phyloP scores from a whole-genome alignment of 805 yeast species.

The Starmerella apis region DNA sequence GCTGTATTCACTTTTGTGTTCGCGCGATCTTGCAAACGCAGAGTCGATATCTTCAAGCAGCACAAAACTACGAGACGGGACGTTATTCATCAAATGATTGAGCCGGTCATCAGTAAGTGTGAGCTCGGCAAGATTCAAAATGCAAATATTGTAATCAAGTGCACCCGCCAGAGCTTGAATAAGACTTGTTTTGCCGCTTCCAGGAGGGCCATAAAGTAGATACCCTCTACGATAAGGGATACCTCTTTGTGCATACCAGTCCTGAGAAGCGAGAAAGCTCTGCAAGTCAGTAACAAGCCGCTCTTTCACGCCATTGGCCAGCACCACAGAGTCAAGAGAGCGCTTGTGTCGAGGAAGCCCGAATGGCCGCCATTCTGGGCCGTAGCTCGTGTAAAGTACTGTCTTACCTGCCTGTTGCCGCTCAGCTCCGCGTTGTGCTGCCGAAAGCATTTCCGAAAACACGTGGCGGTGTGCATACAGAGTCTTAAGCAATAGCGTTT shows the following conservation, averaged over 20 bases:
- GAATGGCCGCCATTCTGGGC: conserved; percentile 97
- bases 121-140: conserved; percentile 78
- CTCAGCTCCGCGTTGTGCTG: conserved; percentile 77
- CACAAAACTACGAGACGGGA: conserved; percentile 79
- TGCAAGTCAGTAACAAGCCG: conserved; percentile 56
- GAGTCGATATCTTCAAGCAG: conserved; percentile 91
- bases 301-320: conserved; percentile 67
- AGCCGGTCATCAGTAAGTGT: conserved; percentile 89
- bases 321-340: conserved; percentile 69
- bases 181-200: conserved; percentile 90
- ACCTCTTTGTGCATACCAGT: conserved; percentile 94
- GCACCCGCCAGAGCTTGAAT: conserved; percentile 96
- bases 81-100: conserved; percentile 91
- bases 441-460: conserved; percentile 60
- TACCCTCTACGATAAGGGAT: conserved; percentile 96
- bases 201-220: conserved; percentile 92
- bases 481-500: conserved; percentile 89
- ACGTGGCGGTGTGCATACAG: conserved; percentile 67
- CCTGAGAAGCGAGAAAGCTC: conserved; percentile 68
- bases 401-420: conserved; percentile 84
- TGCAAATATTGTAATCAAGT: conserved; percentile 88
- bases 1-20: conserved; percentile 66
- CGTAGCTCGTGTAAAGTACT: conserved; percentile 88
- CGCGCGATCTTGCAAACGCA: conserved; percentile 68
- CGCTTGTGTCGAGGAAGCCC: conserved; percentile 91